These are phyloP conservation scores for Ceratobasidium sp. DNA, from an alignment of 1,284 basidiomycete genomes.

Conservation along the genomic window DNA sequence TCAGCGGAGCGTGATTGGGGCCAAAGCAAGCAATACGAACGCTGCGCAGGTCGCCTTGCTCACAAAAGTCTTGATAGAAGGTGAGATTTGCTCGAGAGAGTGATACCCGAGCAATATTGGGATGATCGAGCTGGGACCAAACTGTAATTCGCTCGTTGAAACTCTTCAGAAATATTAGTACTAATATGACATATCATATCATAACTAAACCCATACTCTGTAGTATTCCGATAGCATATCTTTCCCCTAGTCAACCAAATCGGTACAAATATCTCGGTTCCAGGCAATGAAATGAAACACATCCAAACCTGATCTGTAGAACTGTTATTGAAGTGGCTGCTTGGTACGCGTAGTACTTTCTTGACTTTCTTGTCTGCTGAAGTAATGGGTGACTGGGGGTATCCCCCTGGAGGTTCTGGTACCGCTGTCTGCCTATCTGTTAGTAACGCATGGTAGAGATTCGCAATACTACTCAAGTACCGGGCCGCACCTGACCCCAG, in stretches of 20 bases:
- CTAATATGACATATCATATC: too few relatives aligned
- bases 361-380: not conserved
- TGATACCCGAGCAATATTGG: not conserved
- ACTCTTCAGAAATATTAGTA: not conserved
- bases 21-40: not conserved
- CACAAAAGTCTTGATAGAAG: slow-evolving; percentile 3
- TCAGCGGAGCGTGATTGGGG: not conserved
- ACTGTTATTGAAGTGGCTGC: not conserved
- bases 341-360: not conserved
- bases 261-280: too few relatives aligned
- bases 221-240: not conserved
- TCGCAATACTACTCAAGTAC: not conserved
- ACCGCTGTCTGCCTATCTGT: not conserved
- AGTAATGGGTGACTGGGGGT: too few relatives aligned
- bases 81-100: not conserved
- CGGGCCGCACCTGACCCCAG: not conserved
- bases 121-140: slow-evolving; percentile 1
- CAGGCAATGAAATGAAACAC: too few relatives aligned
- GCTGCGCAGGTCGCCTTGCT: slow-evolving; percentile 7
- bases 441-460: too few relatives aligned
- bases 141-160: not conserved
- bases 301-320: not conserved
- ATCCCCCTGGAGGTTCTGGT: too few relatives aligned
- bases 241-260: not conserved
- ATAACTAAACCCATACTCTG: not conserved